These are phyloP conservation scores for Sordaria brevicollis DNA, from an alignment of 495 filamentous ascomycete species.

Conservation along the genomic window DNA sequence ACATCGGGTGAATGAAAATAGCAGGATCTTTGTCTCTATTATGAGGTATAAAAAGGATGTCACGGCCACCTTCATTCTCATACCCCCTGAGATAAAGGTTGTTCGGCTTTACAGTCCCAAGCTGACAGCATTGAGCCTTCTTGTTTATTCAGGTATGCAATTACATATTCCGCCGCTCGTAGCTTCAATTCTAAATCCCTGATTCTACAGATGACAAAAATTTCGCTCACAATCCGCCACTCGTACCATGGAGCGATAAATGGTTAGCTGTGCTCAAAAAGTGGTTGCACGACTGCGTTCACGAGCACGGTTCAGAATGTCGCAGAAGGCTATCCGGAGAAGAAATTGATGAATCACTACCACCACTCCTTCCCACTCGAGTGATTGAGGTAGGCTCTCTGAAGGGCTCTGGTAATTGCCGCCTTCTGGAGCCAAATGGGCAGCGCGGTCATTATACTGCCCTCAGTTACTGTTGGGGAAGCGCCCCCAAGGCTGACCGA, in stretches of 20 bases:
- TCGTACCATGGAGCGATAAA: not conserved
- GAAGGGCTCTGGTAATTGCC: rapidly evolving
- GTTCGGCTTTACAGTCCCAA: too few relatives aligned
- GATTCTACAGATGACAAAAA: not conserved
- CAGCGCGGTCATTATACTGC: rapidly evolving
- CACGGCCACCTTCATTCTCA: not conserved
- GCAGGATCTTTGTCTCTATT: not conserved
- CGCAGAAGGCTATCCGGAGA: not conserved
- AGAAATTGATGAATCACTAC: not conserved
- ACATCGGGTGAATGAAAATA: not conserved
- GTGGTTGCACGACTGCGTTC: not conserved
- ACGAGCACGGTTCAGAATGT: rapidly evolving
- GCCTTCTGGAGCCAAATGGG: not conserved
- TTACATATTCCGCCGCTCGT: not conserved
- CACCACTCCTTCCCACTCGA: not conserved
- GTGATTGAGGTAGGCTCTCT: not conserved
- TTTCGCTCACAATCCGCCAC: not conserved
- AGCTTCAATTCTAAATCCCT: not conserved
- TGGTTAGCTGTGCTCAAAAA: not conserved
- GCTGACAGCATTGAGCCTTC: not conserved
- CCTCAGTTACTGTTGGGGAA: not conserved
- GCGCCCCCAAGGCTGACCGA: not conserved
- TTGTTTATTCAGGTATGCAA: not conserved
- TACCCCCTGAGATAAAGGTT: not conserved
- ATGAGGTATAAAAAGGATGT: not conserved